Evolutionary conservation across 2,329 filamentous ascomycete species (phyloP).

Genomic region (Paraphaeosphaeria minitans): DNA sequence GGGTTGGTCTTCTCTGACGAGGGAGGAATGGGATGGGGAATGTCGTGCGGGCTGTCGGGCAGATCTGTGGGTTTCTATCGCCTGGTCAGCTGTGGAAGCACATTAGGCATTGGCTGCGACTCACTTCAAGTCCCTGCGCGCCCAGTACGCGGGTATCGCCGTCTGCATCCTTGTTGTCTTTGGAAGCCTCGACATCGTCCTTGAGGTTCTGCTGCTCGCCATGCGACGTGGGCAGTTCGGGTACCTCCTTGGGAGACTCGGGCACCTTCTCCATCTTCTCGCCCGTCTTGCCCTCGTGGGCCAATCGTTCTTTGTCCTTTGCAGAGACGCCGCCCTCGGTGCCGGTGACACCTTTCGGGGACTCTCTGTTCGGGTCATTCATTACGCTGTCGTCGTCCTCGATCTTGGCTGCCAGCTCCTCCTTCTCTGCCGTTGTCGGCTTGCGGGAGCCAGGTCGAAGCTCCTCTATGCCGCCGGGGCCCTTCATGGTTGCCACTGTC

Average conservation of each 20-base stretch:
- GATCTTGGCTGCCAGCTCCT: slow-evolving; percentile 51
- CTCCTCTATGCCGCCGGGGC: slow-evolving; percentile 43
- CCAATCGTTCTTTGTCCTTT: slow-evolving; percentile 77
- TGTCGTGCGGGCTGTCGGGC: slow-evolving; percentile 76
- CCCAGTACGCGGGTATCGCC: slow-evolving; percentile 31
- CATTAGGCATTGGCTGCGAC: slow-evolving; percentile 10
- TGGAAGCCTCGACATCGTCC: slow-evolving; percentile 17
- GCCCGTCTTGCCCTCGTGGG: slow-evolving; percentile 68
- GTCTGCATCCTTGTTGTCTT: slow-evolving; percentile 14
- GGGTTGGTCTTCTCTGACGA: slow-evolving; percentile 69
- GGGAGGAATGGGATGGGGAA: slow-evolving; percentile 69
- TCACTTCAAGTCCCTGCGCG: slow-evolving; percentile 47
- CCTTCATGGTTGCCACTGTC: slow-evolving; percentile 36
- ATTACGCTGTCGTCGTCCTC: slow-evolving; percentile 78
- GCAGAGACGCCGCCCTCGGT: slow-evolving; percentile 89
- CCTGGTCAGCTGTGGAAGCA: slow-evolving; percentile 19
- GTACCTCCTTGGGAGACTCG: slow-evolving; percentile 82
- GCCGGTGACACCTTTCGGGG: slow-evolving; percentile 84
- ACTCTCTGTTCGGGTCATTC: slow-evolving; percentile 79
- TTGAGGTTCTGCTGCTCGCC: slow-evolving; percentile 72
- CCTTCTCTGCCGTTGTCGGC: slow-evolving; percentile 33
- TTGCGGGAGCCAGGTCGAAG: slow-evolving; percentile 41
- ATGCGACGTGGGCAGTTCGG: slow-evolving; percentile 69
- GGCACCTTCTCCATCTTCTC: slow-evolving; percentile 75
- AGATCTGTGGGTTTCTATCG: slow-evolving; percentile 78